These are phyloP conservation scores for Pyrenochaeta sp. DNA, from an alignment of 2,329 filamentous ascomycete genomes.

Conservation along the genomic window DNA sequence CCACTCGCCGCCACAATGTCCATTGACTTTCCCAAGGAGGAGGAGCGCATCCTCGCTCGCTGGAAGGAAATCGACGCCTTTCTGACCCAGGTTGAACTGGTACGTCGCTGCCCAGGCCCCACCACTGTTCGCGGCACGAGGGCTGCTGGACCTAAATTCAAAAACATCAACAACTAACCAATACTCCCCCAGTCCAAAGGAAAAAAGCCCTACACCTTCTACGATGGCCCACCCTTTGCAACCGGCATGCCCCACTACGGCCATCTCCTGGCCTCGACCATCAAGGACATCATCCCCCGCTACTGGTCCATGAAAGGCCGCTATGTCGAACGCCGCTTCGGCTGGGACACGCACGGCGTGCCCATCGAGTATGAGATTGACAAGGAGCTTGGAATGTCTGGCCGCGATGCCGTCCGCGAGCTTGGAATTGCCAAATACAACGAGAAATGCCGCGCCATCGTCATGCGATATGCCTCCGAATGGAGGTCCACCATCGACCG, in stretches of 20 bases:
- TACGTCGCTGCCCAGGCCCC: conserved; percentile 22
- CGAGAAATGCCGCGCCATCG: conserved; percentile 87
- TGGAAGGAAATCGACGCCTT: conserved; percentile 96
- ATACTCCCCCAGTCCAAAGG: conserved; percentile 66
- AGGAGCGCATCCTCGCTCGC: conserved; percentile 81
- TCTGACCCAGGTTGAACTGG: conserved; percentile 81
- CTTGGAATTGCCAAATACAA: conserved; percentile 91
- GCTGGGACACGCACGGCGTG: conserved; percentile 94
- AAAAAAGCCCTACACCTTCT: conserved; percentile 89
- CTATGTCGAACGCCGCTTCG: conserved; percentile 90
- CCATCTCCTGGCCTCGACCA: conserved; percentile 87
- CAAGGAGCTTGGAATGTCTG: conserved; percentile 90
- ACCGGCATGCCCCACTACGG: conserved; percentile 71
- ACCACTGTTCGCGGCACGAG: not conserved
- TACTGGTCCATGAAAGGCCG: conserved; percentile 98
- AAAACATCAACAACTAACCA: not conserved
- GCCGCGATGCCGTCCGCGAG: conserved; percentile 84
- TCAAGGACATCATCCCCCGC: conserved; percentile 95
- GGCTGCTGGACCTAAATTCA: not conserved
- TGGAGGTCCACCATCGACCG: conserved; percentile 90
- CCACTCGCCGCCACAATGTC: conserved; percentile 64
- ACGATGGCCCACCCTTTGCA: conserved; percentile 70
- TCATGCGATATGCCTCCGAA: conserved; percentile 87
- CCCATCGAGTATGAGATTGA: conserved; percentile 98
- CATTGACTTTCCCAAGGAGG: conserved; percentile 91